A percentile compares a stretch with the other conserved stretches of the same genome.
Evolutionary conservation across 768 basidiomycete genomes (phyloP).

Genomic region (Tricholomella constricta): DNA sequence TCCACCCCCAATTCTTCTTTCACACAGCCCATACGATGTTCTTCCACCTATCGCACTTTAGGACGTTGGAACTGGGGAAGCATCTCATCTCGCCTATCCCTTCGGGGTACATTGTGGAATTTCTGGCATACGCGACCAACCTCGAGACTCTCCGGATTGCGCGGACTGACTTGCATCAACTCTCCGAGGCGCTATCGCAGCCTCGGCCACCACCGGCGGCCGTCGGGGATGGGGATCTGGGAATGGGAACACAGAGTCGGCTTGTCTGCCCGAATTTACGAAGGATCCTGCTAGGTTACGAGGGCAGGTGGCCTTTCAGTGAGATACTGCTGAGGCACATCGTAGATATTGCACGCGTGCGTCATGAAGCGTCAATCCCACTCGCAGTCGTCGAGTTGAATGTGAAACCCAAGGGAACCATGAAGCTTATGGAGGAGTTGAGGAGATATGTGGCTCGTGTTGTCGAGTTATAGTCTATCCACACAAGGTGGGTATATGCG

Average conservation of each 20-base stretch:
- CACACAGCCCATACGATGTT: not conserved
- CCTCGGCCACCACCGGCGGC: not conserved
- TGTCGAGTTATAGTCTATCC: too few relatives aligned
- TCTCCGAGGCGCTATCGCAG: not conserved
- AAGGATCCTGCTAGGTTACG: not conserved
- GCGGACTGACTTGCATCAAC: not conserved
- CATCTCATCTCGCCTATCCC: conserved; percentile 1
- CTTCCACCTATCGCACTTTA: conserved; percentile 4
- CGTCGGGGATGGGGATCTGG: not conserved
- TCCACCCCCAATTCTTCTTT: too few relatives aligned
- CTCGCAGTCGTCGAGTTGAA: not conserved
- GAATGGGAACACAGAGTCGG: not conserved
- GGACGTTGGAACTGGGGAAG: conserved; percentile 5
- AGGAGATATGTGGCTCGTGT: too few relatives aligned
- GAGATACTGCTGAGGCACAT: not conserved
- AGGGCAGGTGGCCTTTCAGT: not conserved
- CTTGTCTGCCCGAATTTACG: not conserved
- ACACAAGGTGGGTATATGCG: too few relatives aligned
- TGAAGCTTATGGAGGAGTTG: too few relatives aligned
- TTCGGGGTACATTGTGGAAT: not conserved
- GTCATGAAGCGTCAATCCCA: not conserved
- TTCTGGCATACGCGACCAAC: not conserved
- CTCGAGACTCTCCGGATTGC: conserved; percentile 2
- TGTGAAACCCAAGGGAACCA: too few relatives aligned
- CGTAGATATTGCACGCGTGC: not conserved